phyloP scores from a whole-genome alignment of 2,329 filamentous ascomycete species.

The Pseudogymnoascus sp. region DNA sequence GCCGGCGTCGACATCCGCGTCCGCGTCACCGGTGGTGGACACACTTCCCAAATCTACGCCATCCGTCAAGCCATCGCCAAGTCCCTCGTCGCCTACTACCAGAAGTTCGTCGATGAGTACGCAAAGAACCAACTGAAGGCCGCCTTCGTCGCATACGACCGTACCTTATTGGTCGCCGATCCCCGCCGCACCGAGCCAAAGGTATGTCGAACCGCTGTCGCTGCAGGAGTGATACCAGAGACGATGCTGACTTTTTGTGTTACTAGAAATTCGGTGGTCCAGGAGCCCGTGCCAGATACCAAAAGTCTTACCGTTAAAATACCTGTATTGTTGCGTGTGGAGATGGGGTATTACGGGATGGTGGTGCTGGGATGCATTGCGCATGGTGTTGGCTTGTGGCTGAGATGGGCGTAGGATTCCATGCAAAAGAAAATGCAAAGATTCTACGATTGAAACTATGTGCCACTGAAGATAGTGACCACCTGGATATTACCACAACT shows the following conservation, averaged over 20 bases:
- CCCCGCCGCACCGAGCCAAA: constrained; percentile 99
- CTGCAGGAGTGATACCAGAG: background rate
- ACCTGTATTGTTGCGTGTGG: constrained; percentile 99
- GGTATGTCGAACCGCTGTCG: constrained; percentile 57
- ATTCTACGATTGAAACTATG: constrained; percentile 18
- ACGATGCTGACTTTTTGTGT: constrained; percentile 17
- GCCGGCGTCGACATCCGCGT: constrained; percentile 94
- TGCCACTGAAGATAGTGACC: background rate
- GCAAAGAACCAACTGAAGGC: constrained; percentile 99
- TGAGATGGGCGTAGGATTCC: constrained; percentile 29
- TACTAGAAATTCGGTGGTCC: constrained; percentile 60
- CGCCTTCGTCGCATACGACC: constrained; percentile 90
- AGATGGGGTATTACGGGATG: constrained; percentile 20
- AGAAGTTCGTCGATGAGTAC: constrained; percentile 99
- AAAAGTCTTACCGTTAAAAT: constrained; percentile 99
- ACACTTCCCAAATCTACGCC: constrained; percentile 95
- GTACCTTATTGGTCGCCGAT: constrained; percentile 95
- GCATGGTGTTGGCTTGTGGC: constrained; percentile 28
- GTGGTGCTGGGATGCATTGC: constrained; percentile 29
- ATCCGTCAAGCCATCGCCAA: constrained; percentile 99
- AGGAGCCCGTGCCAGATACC: constrained; percentile 92
- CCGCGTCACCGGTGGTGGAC: constrained; percentile 92
- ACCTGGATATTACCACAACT: background rate
- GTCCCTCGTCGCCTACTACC: constrained; percentile 96
- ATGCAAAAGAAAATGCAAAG: constrained; percentile 27